Evolutionary conservation across 2,329 filamentous ascomycete species (phyloP), one percentile per base, ranked within the genome.

Genomic region (Dothideomycetes sp.): DNA sequence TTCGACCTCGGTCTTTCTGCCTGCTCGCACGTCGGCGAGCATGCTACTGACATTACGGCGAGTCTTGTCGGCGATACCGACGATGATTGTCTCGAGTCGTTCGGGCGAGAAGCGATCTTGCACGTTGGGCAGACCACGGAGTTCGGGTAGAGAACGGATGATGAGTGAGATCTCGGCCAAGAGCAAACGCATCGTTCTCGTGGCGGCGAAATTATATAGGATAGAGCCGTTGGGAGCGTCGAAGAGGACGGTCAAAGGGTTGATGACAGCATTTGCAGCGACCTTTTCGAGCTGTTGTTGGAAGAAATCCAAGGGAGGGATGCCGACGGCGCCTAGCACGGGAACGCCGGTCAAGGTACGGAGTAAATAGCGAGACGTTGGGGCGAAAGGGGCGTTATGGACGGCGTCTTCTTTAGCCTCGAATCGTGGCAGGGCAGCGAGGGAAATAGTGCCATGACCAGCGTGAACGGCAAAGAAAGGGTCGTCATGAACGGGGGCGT

Each of bases 241-340:
- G 37, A 93, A 71, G 7, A 94, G 65, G 2, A 84, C 80, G 4
- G 85, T 88, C 4, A 95, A 67, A 0, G 89, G 80, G 48, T 94
- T 88, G 41, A 93, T 76, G 19, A 91, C 71, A 33, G 79, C 75
- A 46, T 81, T 80, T 50, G 88, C 76, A 2, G 84, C 78, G 25
- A 95, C 68, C 33, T 80, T 81, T 33, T 89, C 82, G 3, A 96
- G 72, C 60, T 94, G 91, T 51, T 75, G 68, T 46, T 76, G 72
- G 6, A 91, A 64, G 48, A 91, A 78, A 24, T 75, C 70, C 5
- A 72, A 65, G 7, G 76, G 71, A 0, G 70, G 67, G 45, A 80
- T 68, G 5, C 70, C 69, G 5, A 73, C 65, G 4, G 76, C 80
- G 35, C 73, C 66, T 1, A 93, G 72, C 4, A 73, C 67, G 0